Evolutionary conservation across 1,139 yeast species (phyloP), one percentile per base, ranked within the genome.

Genomic region (Diutina neorugosa): DNA sequence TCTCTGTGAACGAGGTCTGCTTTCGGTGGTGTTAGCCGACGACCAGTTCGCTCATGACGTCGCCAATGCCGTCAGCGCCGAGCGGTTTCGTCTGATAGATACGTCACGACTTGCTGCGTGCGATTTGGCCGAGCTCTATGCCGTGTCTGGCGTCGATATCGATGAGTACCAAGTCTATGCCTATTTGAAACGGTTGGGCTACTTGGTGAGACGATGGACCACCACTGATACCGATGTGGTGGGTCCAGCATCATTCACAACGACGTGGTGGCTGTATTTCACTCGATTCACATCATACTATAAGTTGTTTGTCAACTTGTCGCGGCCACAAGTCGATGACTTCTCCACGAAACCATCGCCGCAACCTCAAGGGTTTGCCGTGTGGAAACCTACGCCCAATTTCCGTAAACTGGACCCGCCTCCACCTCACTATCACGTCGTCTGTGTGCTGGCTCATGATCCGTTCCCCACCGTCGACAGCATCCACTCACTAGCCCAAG

Each of bases 311-410:
- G 59, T 79, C 19, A 62, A 62, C 16, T 58, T 78, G 46, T 63
- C 76, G 4, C 70, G 72, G 3, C 59, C 65, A 52, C 55, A 59
- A 25, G 61, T 63, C 2, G 60, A 57, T 34, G 66, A 63, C 18
- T 57, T 62, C 21, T 52, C 62, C 18, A 21, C 34, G 3, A 9
- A 16, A 25, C 52, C 49, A 53, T 54, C 54, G 4, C 40, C 53
- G 3, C 43, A 40, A 1, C 19, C 52, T 16, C 54, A 57, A 20
- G 67, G 74, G 1, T 90, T 75, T 60, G 76, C 86, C 60, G 88
- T 88, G 1, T 91, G 97, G 97, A 90, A 87, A 65, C 98, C 98
- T 0, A 71, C 76, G 1, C 78, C 84, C 0, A 67, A 65, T 9
- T 91, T 87, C 67, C 82, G 82, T 54, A 90, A 90, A 62, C 82